Conservation (phyloP, 2,329 filamentous ascomycete genomes). For the Trichocomaceae sp. region DNA sequence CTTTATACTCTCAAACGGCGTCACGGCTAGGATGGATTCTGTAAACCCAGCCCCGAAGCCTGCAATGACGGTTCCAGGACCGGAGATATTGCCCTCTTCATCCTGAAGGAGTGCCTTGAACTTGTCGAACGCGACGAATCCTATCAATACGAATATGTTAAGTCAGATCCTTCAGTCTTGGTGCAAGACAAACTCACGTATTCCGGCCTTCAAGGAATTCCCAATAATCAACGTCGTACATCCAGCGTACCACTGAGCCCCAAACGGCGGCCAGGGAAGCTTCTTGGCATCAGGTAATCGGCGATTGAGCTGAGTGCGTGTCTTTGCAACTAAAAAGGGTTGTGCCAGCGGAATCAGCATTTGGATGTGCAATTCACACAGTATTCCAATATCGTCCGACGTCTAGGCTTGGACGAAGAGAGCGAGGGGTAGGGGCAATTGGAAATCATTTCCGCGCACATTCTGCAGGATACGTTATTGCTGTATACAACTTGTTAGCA, state of each 20-base stretch:
- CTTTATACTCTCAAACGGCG: slow-evolving; percentile 96
- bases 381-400: not conserved
- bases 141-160: no score
- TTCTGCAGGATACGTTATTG: slow-evolving; percentile 91
- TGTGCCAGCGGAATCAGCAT: slow-evolving; percentile 13
- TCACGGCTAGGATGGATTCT: slow-evolving; percentile 87
- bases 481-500: slow-evolving; percentile 29
- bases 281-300: slow-evolving; percentile 74
- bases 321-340: slow-evolving; percentile 73
- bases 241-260: slow-evolving; percentile 91
- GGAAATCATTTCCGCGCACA: slow-evolving; percentile 51
- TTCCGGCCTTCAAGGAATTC: slow-evolving; percentile 92
- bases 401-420: not conserved
- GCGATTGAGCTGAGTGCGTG: slow-evolving; percentile 84
- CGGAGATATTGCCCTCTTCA: slow-evolving; percentile 78
- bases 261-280: slow-evolving; percentile 90
- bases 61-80: slow-evolving; percentile 82
- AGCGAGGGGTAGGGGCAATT: not conserved
- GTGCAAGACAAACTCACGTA: slow-evolving; percentile 70
- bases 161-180: no score
- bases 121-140: slow-evolving; percentile 92
- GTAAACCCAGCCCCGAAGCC: slow-evolving; percentile 94
- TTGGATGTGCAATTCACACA: not conserved
- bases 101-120: slow-evolving; percentile 81
- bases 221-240: slow-evolving; percentile 96